Evolutionary conservation across 441 rosid genomes (phyloP), one percentile per base, ranked within the genome.

Genomic region (Geranium incanum): DNA sequence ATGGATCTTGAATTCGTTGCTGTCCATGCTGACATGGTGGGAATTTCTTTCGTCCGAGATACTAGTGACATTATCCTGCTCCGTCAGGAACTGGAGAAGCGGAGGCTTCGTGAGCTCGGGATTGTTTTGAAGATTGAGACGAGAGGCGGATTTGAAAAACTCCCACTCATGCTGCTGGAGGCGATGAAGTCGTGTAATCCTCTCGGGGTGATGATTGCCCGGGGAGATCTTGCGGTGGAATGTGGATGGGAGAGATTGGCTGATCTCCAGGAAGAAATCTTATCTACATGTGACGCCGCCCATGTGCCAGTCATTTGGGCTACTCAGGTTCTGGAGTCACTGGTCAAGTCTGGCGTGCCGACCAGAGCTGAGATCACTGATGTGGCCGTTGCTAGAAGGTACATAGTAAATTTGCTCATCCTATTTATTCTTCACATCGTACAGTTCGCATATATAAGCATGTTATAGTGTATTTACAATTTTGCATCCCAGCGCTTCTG

Each of bases 181-280:
- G 88, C 87, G 36, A 87, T 88, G 91, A 87, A 85, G 74, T 81
- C 83, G 66, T 67, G 79, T 8, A 87, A 87, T 81, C 94, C 89
- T 37, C 71, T 87, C 7, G 94, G 94, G 64, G 84, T 87, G 70
- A 88, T 87, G 91, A 83, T 88, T 77, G 94, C 89, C 28, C 75
- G 91, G 81, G 94, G 94, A 38, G 94, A 88, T 82, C 94, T 88
- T 71, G 94, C 88, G 0, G 91, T 88, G 38, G 94, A 88, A 70
- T 87, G 94, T 77, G 94, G 94, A 39, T 89, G 94, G 94, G 94
- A 89, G 76, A 85, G 78, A 70, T 78, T 89, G 71, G 87, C 88
- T 73, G 81, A 79, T 76, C 71, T 85, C 69, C 94, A 89, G 57
- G 89, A 89, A 13, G 91, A 89, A 78, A 87, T 89, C 71, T 0